Percentiles rank a stretch among this genome's conserved stretches.
phyloP scores from a whole-genome alignment of 164 flowering plant genomes.

The Tetrastigma voinierianum region DNA sequence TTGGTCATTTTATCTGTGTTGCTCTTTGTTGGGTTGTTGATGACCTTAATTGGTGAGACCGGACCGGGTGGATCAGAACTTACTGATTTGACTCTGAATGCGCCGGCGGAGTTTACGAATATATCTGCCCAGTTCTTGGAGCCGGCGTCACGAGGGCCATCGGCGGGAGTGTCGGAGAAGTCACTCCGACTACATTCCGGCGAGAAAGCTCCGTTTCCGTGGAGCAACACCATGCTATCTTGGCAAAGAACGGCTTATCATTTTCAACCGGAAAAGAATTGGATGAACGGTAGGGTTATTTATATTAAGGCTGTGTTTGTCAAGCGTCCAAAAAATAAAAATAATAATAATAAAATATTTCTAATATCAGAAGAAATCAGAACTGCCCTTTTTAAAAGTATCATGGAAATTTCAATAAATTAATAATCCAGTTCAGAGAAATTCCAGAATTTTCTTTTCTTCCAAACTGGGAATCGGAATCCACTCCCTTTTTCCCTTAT shows the following conservation, averaged over 20 bases:
- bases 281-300: slow-evolving; percentile 56
- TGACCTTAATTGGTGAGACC: slow-evolving; percentile 8
- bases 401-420: no score
- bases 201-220: slow-evolving; percentile 14
- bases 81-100: no score
- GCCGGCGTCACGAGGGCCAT: slow-evolving; percentile 37
- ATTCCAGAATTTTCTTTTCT: no score
- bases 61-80: neutral
- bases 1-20: slow-evolving; percentile 18
- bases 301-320: neutral
- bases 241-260: slow-evolving; percentile 66
- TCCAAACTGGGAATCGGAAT: no score
- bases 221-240: slow-evolving; percentile 38
- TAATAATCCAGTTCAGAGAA: neutral
- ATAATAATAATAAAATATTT: no score
- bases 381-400: neutral
- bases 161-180: slow-evolving; percentile 69
- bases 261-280: slow-evolving; percentile 59
- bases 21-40: slow-evolving; percentile 10
- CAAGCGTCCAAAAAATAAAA: no score
- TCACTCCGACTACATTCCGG: slow-evolving; percentile 10
- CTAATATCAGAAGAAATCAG: no score
- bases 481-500: no score
- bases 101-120: no score
- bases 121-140: neutral